Conservation (phyloP, 2,329 filamentous ascomycete genomes). For the Ramularia endophylla region DNA sequence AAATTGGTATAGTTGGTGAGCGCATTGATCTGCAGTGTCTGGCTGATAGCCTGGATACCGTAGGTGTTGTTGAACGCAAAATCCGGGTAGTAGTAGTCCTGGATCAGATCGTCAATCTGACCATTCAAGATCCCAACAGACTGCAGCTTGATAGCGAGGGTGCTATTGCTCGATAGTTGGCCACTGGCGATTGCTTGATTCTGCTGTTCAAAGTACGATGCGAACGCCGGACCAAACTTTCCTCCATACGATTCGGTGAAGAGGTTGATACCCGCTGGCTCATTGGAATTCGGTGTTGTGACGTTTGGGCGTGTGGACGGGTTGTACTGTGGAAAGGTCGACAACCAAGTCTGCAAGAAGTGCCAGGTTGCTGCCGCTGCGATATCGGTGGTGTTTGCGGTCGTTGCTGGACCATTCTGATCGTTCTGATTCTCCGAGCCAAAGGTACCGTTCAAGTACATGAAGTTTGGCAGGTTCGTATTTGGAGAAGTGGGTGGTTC, state of each 20-base stretch:
- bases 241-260: constrained; percentile 45
- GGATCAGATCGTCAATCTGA: constrained; percentile 59
- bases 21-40: constrained; percentile 43
- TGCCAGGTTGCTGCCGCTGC: constrained; percentile 53
- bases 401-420: constrained; percentile 15
- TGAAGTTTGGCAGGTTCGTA: constrained; percentile 22
- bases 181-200: constrained; percentile 53
- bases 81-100: constrained; percentile 51
- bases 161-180: constrained; percentile 43
- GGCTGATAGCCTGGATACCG: constrained; percentile 52
- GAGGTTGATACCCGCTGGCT: constrained; percentile 45
- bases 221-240: constrained; percentile 58
- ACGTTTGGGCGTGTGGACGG: constrained; percentile 39
- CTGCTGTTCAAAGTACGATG: constrained; percentile 53
- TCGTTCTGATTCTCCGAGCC: constrained; percentile 43
- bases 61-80: constrained; percentile 63
- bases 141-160: constrained; percentile 54
- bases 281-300: constrained; percentile 39
- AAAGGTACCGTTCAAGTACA: constrained; percentile 60
- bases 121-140: constrained; percentile 68
- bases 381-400: constrained; percentile 32
- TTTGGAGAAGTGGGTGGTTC: constrained; percentile 32
- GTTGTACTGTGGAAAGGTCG: constrained; percentile 34
- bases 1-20: constrained; percentile 42
- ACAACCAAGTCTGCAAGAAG: constrained; percentile 56